phyloP scores from a whole-genome alignment of 164 flowering plant species.

The Litsea cubeba region DNA sequence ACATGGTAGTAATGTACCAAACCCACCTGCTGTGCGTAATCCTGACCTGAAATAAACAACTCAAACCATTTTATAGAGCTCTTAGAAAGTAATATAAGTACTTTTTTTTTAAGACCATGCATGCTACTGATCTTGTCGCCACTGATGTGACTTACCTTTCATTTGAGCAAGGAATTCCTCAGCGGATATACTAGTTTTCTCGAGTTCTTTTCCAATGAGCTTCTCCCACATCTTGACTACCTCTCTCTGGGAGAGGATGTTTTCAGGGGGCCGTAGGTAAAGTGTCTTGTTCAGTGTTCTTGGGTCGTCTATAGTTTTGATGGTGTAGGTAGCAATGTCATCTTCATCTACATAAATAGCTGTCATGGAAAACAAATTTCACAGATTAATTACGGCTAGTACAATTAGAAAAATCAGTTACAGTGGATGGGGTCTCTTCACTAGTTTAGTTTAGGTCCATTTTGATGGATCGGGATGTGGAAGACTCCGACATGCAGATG shows the following conservation, averaged over 20 bases:
- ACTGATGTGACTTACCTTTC: slow-evolving; percentile 30
- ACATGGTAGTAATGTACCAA: slow-evolving; percentile 48
- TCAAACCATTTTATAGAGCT: neutral
- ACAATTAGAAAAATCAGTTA: too few species aligned
- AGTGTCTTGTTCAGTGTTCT: slow-evolving; percentile 63
- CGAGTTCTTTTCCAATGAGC: slow-evolving; percentile 41
- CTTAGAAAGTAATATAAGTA: too few species aligned
- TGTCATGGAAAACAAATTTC: slow-evolving; percentile 12
- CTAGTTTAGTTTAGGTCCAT: too few species aligned
- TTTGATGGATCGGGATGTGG: too few species aligned
- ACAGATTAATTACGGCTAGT: too few species aligned
- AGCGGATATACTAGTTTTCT: slow-evolving; percentile 31
- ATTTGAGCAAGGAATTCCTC: slow-evolving; percentile 38
- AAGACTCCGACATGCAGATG: too few species aligned
- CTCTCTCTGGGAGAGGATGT: slow-evolving; percentile 56
- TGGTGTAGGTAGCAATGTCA: slow-evolving; percentile 59
- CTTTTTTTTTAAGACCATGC: too few species aligned
- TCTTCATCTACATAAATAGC: slow-evolving; percentile 61
- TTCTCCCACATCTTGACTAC: slow-evolving; percentile 62
- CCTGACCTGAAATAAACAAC: slow-evolving; percentile 15
- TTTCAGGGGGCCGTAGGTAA: slow-evolving; percentile 54
- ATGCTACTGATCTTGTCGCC: too few species aligned
- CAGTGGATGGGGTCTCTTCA: too few species aligned
- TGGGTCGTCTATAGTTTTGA: slow-evolving; percentile 60
- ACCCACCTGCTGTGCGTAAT: slow-evolving; percentile 56